phyloP scores from a whole-genome alignment of 306 rosid genomes.

The Malus sieversii region DNA sequence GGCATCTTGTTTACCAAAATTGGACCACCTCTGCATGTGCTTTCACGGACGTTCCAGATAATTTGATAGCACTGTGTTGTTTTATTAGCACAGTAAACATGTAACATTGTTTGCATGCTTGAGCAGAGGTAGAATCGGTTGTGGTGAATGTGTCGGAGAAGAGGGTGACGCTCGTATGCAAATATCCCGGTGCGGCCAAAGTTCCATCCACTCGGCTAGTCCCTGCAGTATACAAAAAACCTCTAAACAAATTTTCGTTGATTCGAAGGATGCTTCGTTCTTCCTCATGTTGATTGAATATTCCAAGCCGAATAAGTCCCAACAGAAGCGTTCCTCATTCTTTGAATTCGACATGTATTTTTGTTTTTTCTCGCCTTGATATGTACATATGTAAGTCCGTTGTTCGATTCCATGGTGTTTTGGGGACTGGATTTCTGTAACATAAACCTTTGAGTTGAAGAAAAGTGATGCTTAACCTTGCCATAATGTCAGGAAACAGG shows the following conservation, averaged over 20 bases:
- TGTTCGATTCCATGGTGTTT: background rate
- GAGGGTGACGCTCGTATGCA: constrained; percentile 58
- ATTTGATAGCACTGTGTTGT: background rate
- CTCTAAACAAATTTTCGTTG: constrained; percentile 38
- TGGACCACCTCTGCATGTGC: constrained; percentile 14
- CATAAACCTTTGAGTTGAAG: constrained; percentile 19
- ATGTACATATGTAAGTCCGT: background rate
- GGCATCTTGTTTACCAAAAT: background rate
- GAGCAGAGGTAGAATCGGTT: constrained; percentile 62
- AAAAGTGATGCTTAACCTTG: constrained; percentile 43
- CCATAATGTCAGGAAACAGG: constrained; percentile 23
- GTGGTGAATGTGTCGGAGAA: constrained; percentile 59
- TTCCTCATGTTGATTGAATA: constrained; percentile 15
- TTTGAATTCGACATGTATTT: constrained; percentile 21
- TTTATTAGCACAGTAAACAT: background rate
- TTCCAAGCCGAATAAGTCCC: background rate
- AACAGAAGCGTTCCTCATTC: background rate
- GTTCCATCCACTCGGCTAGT: constrained; percentile 23
- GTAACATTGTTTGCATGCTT: background rate
- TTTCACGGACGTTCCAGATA: background rate
- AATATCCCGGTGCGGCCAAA: constrained; percentile 31
- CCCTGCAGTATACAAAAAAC: constrained; percentile 21
- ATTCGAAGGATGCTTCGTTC: constrained; percentile 43
- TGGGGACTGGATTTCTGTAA: background rate
- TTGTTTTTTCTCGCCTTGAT: background rate